Base-by-base conservation (phyloP, 768 basidiomycete genomes). In the Podaxis sp. region DNA sequence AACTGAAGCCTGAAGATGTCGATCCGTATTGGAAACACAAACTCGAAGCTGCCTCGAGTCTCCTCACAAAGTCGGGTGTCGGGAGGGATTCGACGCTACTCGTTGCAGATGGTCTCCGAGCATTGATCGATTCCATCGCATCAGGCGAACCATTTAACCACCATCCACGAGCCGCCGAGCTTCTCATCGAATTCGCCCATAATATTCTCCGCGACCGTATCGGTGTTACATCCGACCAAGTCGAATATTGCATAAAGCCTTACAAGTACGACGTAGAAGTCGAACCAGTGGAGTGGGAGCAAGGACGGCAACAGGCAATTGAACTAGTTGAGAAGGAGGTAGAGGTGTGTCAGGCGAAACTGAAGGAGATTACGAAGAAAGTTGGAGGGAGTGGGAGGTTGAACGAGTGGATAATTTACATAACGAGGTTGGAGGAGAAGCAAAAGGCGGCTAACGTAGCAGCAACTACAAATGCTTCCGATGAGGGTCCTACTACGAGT, bases 231-330 rank as follows among this genome's bases (percentile, higher is more conserved):
- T 90, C 93, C 3, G 97, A 99, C 73, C 96, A 99, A 76, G 96
- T 99, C 13, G 97, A 99, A 80, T 99, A 99, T 75, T 96, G 93
- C 75, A 98, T 99, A 81, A 99, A 99, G 76, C 97, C 96, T 30
- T 98, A 87, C 84, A 99, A 99, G 80, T 96, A 97, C 70, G 96
- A 99, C 71, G 89, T 99, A 28, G 97, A 99, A 72, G 90, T 98
- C 12, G 95, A 98, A 66, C 83, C 86, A 13, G 79, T 89, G 46
- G 97, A 99, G 74, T 99, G 97, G 97, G 92, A 93, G 68, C 71
- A 80, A 2, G 97, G 97, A 0, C 79, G 96, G 56, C 83, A 82
- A 67, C 80, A 86, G 54, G 86, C 93, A 1, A 83, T 93, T 60
- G 85, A 86, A 59, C 77, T 96, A 67, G 91, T 96, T 68, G 89